Conservation (phyloP, 441 rosid genomes). For the Adansonia grandidieri region DNA sequence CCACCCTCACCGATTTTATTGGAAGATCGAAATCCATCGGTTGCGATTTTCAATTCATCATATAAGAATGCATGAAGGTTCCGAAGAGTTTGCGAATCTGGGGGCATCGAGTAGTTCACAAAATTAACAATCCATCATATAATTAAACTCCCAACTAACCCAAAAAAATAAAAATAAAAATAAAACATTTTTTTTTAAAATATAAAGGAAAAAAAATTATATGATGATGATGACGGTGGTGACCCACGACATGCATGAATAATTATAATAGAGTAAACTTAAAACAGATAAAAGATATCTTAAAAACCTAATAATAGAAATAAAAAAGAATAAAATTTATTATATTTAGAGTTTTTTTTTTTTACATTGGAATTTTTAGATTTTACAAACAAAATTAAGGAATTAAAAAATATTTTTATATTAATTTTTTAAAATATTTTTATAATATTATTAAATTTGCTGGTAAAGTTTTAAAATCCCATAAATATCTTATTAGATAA, state of each 20-base stretch:
- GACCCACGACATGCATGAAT: neutral
- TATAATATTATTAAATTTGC: too few relatives aligned
- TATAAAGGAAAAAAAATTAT: neutral
- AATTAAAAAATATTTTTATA: neutral
- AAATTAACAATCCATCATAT: neutral
- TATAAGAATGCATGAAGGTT: slow-evolving; percentile 36
- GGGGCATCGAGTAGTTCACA: neutral
- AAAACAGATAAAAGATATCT: neutral
- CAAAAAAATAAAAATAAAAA: neutral
- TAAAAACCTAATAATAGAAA: neutral
- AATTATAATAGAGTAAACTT: neutral
- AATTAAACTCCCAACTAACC: neutral
- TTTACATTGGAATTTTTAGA: too few relatives aligned
- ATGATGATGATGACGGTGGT: neutral
- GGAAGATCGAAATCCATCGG: slow-evolving; percentile 41
- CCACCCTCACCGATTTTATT: slow-evolving; percentile 62
- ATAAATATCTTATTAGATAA: neutral
- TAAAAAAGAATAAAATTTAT: neutral
- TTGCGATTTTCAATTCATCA: slow-evolving; percentile 40
- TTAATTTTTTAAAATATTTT: too few relatives aligned
- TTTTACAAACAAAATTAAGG: neutral
- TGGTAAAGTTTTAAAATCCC: neutral
- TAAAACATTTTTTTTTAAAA: neutral
- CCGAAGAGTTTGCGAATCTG: slow-evolving; percentile 27
- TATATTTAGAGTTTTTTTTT: neutral